phyloP scores from a whole-genome alignment of 2,329 filamentous ascomycete species.

The Pyrenophora graminea region DNA sequence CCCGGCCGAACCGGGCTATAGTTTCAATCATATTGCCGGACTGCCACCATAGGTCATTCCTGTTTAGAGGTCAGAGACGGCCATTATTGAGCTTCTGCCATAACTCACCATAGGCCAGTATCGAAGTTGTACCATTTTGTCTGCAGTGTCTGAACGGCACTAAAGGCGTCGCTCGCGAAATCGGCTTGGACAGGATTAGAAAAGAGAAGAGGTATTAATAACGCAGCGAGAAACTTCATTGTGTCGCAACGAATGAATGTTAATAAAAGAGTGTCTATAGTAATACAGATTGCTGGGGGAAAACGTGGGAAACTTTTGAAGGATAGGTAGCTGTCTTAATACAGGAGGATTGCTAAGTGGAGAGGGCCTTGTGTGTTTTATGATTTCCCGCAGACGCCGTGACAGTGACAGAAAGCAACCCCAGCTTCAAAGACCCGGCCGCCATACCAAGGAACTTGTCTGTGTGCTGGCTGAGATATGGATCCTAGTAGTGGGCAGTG shows the following conservation, averaged over 20 bases:
- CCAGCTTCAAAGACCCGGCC: slow-evolving; percentile 13
- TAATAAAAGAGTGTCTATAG: neutral
- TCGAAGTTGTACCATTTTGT: slow-evolving; percentile 40
- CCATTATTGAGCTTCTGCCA: neutral
- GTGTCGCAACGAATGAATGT: neutral
- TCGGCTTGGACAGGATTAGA: slow-evolving; percentile 20
- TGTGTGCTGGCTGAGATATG: too few relatives aligned
- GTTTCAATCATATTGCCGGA: slow-evolving; percentile 44
- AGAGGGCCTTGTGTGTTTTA: slow-evolving; percentile 25
- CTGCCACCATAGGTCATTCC: slow-evolving; percentile 44
- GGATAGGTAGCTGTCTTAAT: neutral
- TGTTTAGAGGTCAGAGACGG: slow-evolving; percentile 5
- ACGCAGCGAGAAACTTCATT: slow-evolving; percentile 28
- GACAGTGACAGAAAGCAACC: slow-evolving; percentile 21
- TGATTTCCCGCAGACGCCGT: slow-evolving; percentile 17
- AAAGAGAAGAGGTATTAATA: slow-evolving; percentile 21
- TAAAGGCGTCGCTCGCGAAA: slow-evolving; percentile 33
- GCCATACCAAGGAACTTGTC: slow-evolving; percentile 18
- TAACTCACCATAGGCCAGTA: slow-evolving; percentile 41
- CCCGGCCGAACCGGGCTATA: slow-evolving; percentile 37
- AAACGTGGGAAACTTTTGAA: neutral
- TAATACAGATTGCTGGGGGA: neutral
- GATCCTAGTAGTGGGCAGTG: slow-evolving; percentile 4
- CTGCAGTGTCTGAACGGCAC: slow-evolving; percentile 36
- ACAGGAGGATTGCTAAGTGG: neutral